Percentiles rank a stretch among this genome's conserved stretches.
Conservation (phyloP, 495 filamentous ascomycete genomes). For the Trichoderma reesei region DNA sequence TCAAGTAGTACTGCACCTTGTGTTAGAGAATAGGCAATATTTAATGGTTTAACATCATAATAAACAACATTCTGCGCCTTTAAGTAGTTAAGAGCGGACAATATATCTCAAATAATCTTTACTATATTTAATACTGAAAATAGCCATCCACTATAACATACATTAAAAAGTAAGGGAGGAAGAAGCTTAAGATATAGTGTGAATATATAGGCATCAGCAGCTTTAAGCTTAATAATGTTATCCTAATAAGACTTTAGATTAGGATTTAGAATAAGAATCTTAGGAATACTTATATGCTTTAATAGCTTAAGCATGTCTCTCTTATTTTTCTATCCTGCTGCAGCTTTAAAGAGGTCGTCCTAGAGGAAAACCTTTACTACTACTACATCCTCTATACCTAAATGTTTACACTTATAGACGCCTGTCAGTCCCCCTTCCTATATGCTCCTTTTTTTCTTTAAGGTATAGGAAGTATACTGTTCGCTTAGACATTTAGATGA, state of each 20-base stretch:
- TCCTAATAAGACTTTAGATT: background rate
- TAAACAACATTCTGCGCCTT: background rate
- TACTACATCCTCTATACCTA: background rate
- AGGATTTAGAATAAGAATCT: background rate
- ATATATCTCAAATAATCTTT: background rate
- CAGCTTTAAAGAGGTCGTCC: background rate
- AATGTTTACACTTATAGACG: background rate
- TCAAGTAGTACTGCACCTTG: background rate
- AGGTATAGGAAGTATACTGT: background rate
- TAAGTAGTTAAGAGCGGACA: background rate
- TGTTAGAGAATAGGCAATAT: background rate
- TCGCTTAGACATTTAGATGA: background rate
- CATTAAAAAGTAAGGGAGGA: background rate
- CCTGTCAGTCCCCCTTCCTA: background rate
- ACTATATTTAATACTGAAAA: background rate
- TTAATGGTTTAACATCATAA: background rate
- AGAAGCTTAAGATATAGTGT: background rate
- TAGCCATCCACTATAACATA: background rate
- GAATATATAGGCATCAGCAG: background rate
- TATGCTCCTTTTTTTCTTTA: background rate
- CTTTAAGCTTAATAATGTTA: background rate
- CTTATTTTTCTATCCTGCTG: background rate
- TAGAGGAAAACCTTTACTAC: background rate
- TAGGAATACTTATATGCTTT: background rate
- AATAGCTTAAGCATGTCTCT: background rate